Evolutionary conservation across 208 protist species (phyloP).

Genomic region (Leishmania amazonensis): DNA sequence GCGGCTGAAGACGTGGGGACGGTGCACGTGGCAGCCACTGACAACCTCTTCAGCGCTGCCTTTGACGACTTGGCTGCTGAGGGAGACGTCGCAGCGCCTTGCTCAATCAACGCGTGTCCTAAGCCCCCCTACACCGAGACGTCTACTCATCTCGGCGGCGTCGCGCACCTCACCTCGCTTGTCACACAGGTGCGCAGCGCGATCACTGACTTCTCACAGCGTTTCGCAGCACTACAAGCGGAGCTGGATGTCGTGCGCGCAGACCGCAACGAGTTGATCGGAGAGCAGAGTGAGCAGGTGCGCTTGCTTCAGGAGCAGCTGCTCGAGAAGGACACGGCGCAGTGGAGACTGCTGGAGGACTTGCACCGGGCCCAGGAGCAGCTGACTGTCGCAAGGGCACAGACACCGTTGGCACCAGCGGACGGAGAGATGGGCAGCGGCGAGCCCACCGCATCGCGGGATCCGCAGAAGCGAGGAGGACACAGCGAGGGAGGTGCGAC

Average conservation of each 20-base stretch:
- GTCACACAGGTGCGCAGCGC: slow-evolving; percentile 1
- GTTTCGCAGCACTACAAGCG: slow-evolving; percentile 39
- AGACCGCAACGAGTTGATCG: slow-evolving; percentile 73
- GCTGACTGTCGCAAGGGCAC: background rate
- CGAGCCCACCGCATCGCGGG: background rate
- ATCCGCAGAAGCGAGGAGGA: background rate
- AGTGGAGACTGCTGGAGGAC: slow-evolving; percentile 24
- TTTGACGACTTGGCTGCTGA: background rate
- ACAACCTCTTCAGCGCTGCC: background rate
- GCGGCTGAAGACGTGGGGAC: background rate
- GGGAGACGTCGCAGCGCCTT: background rate
- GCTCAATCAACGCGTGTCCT: background rate
- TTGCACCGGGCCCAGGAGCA: slow-evolving; percentile 5
- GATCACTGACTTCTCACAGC: slow-evolving; percentile 10
- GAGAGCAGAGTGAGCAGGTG: slow-evolving; percentile 53
- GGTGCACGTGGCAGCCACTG: background rate
- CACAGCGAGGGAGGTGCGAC: background rate
- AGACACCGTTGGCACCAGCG: background rate
- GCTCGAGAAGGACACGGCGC: slow-evolving; percentile 35
- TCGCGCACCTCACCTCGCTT: slow-evolving; percentile 1
- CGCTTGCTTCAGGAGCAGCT: slow-evolving; percentile 46
- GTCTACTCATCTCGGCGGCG: background rate
- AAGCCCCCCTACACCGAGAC: background rate
- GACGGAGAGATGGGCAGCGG: background rate
- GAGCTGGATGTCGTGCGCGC: slow-evolving; percentile 71